Evolutionary conservation across 305 asterid species (phyloP).

Genomic region (Fraxinus ornus): DNA sequence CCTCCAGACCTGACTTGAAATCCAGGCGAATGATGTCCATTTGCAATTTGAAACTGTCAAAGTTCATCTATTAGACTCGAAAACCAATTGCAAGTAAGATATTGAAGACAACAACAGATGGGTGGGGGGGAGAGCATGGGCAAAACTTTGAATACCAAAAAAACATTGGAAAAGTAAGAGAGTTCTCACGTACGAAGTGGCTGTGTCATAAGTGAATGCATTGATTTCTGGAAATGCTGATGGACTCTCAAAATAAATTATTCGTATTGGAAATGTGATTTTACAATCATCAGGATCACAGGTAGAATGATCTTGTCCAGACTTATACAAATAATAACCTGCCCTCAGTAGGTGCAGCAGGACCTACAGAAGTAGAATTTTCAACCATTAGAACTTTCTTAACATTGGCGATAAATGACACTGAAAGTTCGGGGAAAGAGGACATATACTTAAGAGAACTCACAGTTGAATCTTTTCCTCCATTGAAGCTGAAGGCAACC

Average conservation of each 20-base stretch:
- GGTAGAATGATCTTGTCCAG: slow-evolving; percentile 30
- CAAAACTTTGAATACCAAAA: not conserved
- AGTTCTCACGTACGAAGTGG: slow-evolving; percentile 45
- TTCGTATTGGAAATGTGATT: slow-evolving; percentile 59
- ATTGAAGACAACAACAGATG: not conserved
- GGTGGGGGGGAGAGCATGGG: not conserved
- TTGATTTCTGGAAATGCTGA: slow-evolving; percentile 91
- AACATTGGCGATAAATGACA: not conserved
- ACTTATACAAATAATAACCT: slow-evolving; percentile 70
- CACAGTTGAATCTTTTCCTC: slow-evolving; percentile 95
- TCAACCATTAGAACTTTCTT: slow-evolving; percentile 13
- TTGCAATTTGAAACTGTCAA: slow-evolving; percentile 64
- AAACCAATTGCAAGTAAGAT: slow-evolving; percentile 12
- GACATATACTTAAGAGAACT: slow-evolving; percentile 31
- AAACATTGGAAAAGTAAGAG: not conserved
- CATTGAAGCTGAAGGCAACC: slow-evolving; percentile 94
- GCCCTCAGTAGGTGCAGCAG: slow-evolving; percentile 85
- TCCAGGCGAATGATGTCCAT: slow-evolving; percentile 77
- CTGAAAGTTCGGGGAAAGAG: not conserved
- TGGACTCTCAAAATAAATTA: slow-evolving; percentile 81
- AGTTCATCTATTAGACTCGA: slow-evolving; percentile 23
- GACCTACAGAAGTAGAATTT: slow-evolving; percentile 47
- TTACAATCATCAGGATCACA: slow-evolving; percentile 43
- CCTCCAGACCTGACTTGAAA: slow-evolving; percentile 78
- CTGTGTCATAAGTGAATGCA: slow-evolving; percentile 81